These are phyloP conservation scores for Calonectria hawksworthii DNA, from an alignment of 2,329 filamentous ascomycete genomes.

Conservation along the genomic window DNA sequence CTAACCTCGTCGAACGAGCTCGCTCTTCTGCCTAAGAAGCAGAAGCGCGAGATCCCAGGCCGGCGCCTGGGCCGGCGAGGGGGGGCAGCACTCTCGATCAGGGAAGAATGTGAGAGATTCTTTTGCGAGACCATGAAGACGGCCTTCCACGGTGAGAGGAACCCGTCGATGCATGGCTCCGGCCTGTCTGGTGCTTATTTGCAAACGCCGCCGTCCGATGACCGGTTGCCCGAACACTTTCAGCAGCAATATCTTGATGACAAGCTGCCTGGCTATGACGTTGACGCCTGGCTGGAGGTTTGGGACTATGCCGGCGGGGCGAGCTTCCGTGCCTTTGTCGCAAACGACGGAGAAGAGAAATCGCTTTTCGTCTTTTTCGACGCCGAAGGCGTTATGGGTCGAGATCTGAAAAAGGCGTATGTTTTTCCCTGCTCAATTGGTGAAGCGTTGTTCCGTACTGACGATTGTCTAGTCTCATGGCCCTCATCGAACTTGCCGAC, in stretches of 20 bases:
- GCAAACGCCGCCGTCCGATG: conserved; percentile 68
- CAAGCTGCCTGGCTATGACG: conserved; percentile 50
- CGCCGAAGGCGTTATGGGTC: conserved; percentile 73
- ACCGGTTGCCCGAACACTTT: conserved; percentile 55
- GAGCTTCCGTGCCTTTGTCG: conserved; percentile 89
- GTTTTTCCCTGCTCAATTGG: conserved; percentile 51
- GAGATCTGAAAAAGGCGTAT: conserved; percentile 90
- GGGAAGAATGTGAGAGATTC: conserved; percentile 99
- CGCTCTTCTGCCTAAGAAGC: conserved; percentile 72
- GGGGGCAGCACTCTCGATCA: conserved; percentile 96
- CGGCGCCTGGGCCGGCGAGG: conserved; percentile 71
- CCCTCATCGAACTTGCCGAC: conserved; percentile 89
- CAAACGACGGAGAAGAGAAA: conserved; percentile 77
- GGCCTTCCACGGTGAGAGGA: conserved; percentile 97
- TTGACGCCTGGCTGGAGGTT: conserved; percentile 80
- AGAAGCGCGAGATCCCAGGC: conserved; percentile 59
- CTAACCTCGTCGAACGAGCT: conserved; percentile 77
- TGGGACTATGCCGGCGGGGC: conserved; percentile 89
- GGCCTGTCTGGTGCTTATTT: conserved; percentile 83
- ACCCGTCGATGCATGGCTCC: conserved; percentile 82
- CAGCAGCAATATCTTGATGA: conserved; percentile 47
- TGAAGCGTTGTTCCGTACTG: neutral
- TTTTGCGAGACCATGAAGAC: conserved; percentile 96
- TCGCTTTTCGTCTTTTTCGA: conserved; percentile 93
- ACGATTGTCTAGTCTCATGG: conserved; percentile 76